A percentile compares a stretch with the other conserved stretches of the same genome.
These are phyloP conservation scores for Inonotus hispidus DNA, from an alignment of 1,284 basidiomycete genomes.

Conservation along the genomic window DNA sequence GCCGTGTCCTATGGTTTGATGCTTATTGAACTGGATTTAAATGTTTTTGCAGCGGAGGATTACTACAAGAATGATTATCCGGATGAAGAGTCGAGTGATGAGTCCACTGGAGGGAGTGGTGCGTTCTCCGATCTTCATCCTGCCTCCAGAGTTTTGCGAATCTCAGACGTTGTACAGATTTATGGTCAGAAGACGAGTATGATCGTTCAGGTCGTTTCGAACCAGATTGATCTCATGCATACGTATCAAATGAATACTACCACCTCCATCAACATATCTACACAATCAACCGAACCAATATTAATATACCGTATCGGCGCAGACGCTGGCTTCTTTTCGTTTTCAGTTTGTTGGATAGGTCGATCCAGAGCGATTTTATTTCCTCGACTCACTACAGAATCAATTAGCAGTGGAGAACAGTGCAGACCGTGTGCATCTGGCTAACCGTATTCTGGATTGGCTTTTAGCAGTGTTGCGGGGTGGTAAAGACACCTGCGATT, in stretches of 20 bases:
- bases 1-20: not conserved
- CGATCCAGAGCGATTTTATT: constrained; percentile 16
- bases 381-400: no score
- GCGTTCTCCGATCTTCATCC: constrained; percentile 11
- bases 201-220: constrained; percentile 8
- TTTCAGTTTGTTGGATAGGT: constrained; percentile 9
- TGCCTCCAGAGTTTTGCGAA: not conserved
- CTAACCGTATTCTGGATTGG: no score
- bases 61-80: constrained; percentile 81
- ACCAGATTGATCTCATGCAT: not conserved
- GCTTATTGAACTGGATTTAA: not conserved
- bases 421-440: no score
- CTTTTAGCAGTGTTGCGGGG: no score
- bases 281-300: no score
- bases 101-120: constrained; percentile 38
- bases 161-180: constrained; percentile 41
- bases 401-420: no score
- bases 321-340: constrained; percentile 10
- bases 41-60: constrained; percentile 54
- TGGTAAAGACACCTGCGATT: no score
- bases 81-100: constrained; percentile 53
- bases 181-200: constrained; percentile 36
- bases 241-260: no score
- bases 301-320: no score
- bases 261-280: no score